Evolutionary conservation across 2,329 filamentous ascomycete species (phyloP), one percentile per base, ranked within the genome.

Genomic region (Diaporthe ampelina): DNA sequence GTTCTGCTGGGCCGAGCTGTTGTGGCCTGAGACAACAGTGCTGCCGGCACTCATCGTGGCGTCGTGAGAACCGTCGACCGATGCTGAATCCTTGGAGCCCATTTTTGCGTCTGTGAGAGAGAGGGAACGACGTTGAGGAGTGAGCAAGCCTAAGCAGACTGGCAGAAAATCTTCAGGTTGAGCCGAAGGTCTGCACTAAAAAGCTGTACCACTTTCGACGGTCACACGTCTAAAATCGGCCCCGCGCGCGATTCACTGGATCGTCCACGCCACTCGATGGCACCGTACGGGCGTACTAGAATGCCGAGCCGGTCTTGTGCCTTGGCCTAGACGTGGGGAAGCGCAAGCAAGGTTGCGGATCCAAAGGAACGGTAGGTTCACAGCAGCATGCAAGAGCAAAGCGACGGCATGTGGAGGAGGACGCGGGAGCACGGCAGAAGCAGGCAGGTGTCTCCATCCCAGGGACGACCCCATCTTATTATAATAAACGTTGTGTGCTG

Each of bases 391-490:
- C 63, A 26, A 54, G 63, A 67, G 32, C 63, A 67, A 35, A 40
- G 45, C 63, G 37, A 19, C 63, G 45, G 32, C 63, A 67, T 52
- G 61, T 52, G 61, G 61, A 67, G 61, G 61, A 67, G 45, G 29
- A 35, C 37, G 37, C 58, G 21, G 21, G 29, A 21, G 11, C 35
- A 37, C 35, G 35, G 35, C 11, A 19, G 54, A 29, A 56, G 26
- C 29, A 5, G 4, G 61, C 45, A 37, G 5, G 45, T 26, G 63
- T 26, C 9, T 37, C 63, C 32, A 67, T 67, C 29, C 45, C 32
- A 67, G 63, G 63, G 63, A 67, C 63, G 63, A 67, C 63, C 63
- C 63, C 63, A 67, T 67, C 63, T 52, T 67, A 52, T 67, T 67
- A 52, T 67, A 37, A 67, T 19, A 32, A 48, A 13, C 37, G 37